Conservation (phyloP, 176 grass and related monocot species). For the Guadua angustifolia region DNA sequence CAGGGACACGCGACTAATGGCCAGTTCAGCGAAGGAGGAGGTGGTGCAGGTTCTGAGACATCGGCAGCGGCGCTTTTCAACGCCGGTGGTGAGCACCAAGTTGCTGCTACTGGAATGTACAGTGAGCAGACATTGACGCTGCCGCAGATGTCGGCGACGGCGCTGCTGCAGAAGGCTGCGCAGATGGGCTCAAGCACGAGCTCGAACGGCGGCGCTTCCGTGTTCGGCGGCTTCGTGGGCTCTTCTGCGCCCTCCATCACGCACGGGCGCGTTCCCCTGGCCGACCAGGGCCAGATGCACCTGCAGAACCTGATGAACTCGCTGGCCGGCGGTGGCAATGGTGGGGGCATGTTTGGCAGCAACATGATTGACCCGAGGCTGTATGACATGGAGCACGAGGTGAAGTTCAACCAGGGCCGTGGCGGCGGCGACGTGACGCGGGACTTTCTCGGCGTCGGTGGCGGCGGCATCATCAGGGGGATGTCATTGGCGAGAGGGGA, state of each 20-base stretch:
- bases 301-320: constrained; percentile 91
- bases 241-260: constrained; percentile 12
- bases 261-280: constrained; percentile 47
- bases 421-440: constrained; percentile 69
- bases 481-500: constrained; percentile 55
- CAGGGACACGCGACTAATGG: constrained; percentile 48
- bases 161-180: constrained; percentile 90
- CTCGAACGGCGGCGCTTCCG: constrained; percentile 47
- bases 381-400: constrained; percentile 71
- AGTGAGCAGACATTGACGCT: constrained; percentile 57
- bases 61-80: constrained; percentile 56
- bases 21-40: constrained; percentile 55
- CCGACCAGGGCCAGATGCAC: constrained; percentile 62
- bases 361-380: constrained; percentile 61
- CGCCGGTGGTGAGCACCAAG: constrained; percentile 54
- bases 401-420: constrained; percentile 62
- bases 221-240: constrained; percentile 53
- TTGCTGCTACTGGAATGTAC: constrained; percentile 58
- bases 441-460: constrained; percentile 85
- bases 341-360: constrained; percentile 50
- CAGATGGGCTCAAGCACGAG: constrained; percentile 82
- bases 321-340: constrained; percentile 52
- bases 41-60: constrained; percentile 47
- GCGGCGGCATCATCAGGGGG: constrained; percentile 55
- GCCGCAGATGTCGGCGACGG: constrained; percentile 93